Evolutionary conservation across 495 filamentous ascomycete species (phyloP).

Genomic region (Pyronema omphalodes): DNA sequence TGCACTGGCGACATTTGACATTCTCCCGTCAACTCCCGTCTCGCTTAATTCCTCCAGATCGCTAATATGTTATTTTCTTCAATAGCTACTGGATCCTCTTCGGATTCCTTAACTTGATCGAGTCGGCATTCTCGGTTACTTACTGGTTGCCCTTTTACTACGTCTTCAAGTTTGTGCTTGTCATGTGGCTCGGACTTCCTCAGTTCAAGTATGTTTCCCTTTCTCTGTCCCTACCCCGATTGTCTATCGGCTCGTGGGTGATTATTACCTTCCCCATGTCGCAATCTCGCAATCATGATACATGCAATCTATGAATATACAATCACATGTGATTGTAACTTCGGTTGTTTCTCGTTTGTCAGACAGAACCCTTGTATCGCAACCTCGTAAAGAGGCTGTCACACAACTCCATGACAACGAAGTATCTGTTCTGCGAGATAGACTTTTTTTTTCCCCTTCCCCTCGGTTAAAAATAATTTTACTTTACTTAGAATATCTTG

Average conservation of each 20-base stretch:
- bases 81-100: slow-evolving; percentile 82
- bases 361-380: too few species aligned
- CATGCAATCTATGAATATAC: background rate
- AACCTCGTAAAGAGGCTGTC: too few species aligned
- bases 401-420: too few species aligned
- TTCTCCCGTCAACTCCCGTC: background rate
- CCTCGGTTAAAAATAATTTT: background rate
- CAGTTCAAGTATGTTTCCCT: slow-evolving; percentile 53
- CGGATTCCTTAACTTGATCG: slow-evolving; percentile 77
- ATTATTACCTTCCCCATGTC: background rate
- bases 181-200: slow-evolving; percentile 94
- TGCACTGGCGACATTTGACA: too few species aligned
- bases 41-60: background rate
- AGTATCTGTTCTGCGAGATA: too few species aligned
- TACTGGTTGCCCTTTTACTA: slow-evolving; percentile 99
- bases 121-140: slow-evolving; percentile 80
- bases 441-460: too few species aligned
- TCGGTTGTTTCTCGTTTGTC: too few species aligned
- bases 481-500: background rate
- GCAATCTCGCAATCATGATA: background rate
- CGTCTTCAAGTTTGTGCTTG: slow-evolving; percentile 94
- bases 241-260: background rate
- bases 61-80: background rate
- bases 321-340: background rate
- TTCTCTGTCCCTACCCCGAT: background rate